phyloP scores from a whole-genome alignment of 2,329 filamentous ascomycete species.

The Calonectria naviculata region DNA sequence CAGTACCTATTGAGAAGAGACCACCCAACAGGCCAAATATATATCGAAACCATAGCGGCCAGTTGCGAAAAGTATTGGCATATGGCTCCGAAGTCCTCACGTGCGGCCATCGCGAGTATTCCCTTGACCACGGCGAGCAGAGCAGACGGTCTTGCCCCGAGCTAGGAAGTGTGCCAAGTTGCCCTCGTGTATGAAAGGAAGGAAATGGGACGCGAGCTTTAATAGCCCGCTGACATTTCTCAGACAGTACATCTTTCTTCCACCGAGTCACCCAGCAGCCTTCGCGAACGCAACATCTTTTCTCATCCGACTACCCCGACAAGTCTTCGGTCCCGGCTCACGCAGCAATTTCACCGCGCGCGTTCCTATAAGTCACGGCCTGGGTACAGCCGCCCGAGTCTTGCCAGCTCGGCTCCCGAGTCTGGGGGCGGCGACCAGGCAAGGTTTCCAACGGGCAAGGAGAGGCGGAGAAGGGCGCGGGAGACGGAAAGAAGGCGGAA shows the following conservation, averaged over 20 bases:
- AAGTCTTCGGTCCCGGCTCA: slow-evolving; percentile 36
- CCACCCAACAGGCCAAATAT: background rate
- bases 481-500: slow-evolving; percentile 41
- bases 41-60: background rate
- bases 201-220: fast-evolving
- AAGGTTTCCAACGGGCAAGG: slow-evolving; percentile 37
- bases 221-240: background rate
- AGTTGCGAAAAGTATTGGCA: background rate
- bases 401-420: slow-evolving; percentile 23
- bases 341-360: slow-evolving; percentile 35
- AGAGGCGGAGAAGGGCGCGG: slow-evolving; percentile 44
- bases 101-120: background rate
- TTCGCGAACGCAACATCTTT: slow-evolving; percentile 27
- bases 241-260: slow-evolving; percentile 25
- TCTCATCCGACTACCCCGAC: slow-evolving; percentile 41
- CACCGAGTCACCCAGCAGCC: slow-evolving; percentile 21
- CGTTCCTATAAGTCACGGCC: slow-evolving; percentile 39
- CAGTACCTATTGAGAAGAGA: no score
- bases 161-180: background rate
- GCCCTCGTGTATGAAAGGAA: background rate
- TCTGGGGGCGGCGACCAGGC: slow-evolving; percentile 4
- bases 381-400: slow-evolving; percentile 30
- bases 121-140: background rate
- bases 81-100: background rate
- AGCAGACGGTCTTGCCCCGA: background rate